A percentile compares a stretch with the other conserved stretches of the same genome.
Conservation (phyloP, 2,329 filamentous ascomycete species). For the Lecanoromycetidae sp. region DNA sequence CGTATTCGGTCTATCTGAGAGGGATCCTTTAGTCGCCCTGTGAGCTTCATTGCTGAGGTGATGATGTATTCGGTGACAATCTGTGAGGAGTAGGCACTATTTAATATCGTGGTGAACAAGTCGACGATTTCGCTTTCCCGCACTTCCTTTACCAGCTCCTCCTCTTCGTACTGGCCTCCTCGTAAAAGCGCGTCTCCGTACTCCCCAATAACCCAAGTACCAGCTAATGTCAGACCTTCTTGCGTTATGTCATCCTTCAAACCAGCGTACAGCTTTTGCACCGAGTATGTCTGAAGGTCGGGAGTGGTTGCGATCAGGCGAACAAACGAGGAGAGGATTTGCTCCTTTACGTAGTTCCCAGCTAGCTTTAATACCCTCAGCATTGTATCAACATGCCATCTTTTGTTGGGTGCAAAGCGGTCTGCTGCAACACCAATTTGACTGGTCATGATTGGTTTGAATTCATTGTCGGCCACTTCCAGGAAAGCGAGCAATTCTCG, state of each 20-base stretch:
- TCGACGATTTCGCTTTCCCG: constrained; percentile 85
- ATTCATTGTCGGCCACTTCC: constrained; percentile 94
- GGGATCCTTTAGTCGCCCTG: constrained; percentile 69
- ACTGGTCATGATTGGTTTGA: constrained; percentile 96
- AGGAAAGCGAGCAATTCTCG: constrained; percentile 88
- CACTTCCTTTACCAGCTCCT: constrained; percentile 72
- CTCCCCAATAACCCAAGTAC: constrained; percentile 95
- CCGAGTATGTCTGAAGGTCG: constrained; percentile 90
- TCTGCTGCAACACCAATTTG: constrained; percentile 97
- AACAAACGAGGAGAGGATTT: constrained; percentile 92
- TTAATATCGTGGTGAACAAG: constrained; percentile 80
- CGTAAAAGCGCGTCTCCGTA: constrained; percentile 83
- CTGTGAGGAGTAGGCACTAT: constrained; percentile 87
- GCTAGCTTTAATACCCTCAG: constrained; percentile 83
- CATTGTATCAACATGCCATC: constrained; percentile 98
- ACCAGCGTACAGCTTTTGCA: constrained; percentile 83
- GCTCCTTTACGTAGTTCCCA: constrained; percentile 94
- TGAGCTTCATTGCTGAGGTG: constrained; percentile 88
- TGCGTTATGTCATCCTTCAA: constrained; percentile 96
- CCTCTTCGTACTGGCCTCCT: constrained; percentile 86
- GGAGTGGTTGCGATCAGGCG: constrained; percentile 88
- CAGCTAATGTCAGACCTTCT: constrained; percentile 84
- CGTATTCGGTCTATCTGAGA: constrained; percentile 79
- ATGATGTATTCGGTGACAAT: constrained; percentile 91
- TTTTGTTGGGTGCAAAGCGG: constrained; percentile 88